phyloP scores from a whole-genome alignment of 352 stramenopile species.

The Phytophthora aleatoria region DNA sequence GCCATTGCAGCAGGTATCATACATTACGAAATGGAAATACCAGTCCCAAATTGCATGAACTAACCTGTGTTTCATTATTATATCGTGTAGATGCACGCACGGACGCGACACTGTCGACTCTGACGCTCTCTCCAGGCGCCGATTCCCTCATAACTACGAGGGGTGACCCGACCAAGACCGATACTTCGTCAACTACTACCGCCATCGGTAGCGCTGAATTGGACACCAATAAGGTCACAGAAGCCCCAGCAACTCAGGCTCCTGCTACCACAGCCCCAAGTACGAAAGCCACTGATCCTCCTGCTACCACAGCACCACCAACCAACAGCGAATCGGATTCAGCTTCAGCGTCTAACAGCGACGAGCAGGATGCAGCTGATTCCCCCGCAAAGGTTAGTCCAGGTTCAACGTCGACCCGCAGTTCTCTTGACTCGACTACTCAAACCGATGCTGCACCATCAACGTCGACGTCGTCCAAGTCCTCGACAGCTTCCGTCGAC shows the following conservation, averaged over 20 bases:
- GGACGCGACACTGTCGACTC: conserved; percentile 3
- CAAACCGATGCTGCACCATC: conserved; percentile 10
- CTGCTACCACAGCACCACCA: neutral
- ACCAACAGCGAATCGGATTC: conserved; percentile 5
- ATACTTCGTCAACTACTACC: neutral
- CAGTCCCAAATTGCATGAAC: neutral
- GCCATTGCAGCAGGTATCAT: conserved; percentile 24
- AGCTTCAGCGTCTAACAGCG: conserved; percentile 9
- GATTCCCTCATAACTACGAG: conserved; percentile 26
- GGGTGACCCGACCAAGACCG: neutral
- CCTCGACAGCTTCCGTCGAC: conserved; percentile 20
- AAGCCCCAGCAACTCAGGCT: conserved; percentile 4
- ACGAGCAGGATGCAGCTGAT: conserved; percentile 13
- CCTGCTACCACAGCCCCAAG: conserved; percentile 7
- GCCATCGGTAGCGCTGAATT: conserved; percentile 22
- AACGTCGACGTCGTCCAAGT: conserved; percentile 18
- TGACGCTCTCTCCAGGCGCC: conserved; percentile 28
- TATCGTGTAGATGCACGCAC: conserved; percentile 20
- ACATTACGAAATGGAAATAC: neutral
- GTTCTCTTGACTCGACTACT: conserved; percentile 5
- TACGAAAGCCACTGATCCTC: neutral
- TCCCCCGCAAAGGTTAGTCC: conserved; percentile 17
- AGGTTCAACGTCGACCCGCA: conserved; percentile 4
- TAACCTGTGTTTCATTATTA: conserved; percentile 1
- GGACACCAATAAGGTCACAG: conserved; percentile 11